phyloP scores from a whole-genome alignment of 208 protist species.

The Phytomonas sp. region DNA sequence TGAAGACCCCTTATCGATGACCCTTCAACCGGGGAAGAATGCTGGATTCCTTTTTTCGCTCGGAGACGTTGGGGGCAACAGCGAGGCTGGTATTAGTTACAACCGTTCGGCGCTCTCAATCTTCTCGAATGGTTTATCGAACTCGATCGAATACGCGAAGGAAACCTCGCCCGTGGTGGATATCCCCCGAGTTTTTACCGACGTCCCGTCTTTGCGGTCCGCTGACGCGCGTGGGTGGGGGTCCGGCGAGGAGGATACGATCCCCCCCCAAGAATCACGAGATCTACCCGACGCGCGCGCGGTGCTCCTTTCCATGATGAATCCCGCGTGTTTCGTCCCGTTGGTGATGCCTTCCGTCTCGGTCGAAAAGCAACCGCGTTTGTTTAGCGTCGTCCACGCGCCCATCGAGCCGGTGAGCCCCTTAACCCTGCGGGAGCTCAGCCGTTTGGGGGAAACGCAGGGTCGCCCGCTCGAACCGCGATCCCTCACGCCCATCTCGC shows the following conservation, averaged over 20 bases:
- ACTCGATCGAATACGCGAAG: not conserved
- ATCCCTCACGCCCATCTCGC: slow-evolving; percentile 22
- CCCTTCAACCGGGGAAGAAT: not conserved
- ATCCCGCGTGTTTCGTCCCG: not conserved
- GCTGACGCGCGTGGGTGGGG: not conserved
- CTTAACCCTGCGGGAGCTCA: slow-evolving; percentile 30
- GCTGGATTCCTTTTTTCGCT: not conserved
- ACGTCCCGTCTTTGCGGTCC: not conserved
- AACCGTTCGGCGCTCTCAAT: not conserved
- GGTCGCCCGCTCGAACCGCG: slow-evolving; percentile 18
- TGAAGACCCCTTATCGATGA: not conserved
- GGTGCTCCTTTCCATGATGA: not conserved
- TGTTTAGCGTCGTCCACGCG: slow-evolving; percentile 64
- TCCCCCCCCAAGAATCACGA: not conserved
- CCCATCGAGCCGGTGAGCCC: slow-evolving; percentile 40
- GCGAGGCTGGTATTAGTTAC: not conserved
- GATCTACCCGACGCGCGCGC: not conserved
- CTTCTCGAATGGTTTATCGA: not conserved
- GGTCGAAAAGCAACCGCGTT: slow-evolving; percentile 11
- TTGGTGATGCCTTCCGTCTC: not conserved
- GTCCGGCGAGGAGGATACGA: not conserved
- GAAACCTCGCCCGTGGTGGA: slow-evolving; percentile 11
- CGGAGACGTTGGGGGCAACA: not conserved
- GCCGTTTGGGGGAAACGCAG: slow-evolving; percentile 16
- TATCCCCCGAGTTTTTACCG: slow-evolving; percentile 1